These are phyloP conservation scores for Ophiostoma ips DNA, from an alignment of 2,329 filamentous ascomycete species.

Conservation along the genomic window DNA sequence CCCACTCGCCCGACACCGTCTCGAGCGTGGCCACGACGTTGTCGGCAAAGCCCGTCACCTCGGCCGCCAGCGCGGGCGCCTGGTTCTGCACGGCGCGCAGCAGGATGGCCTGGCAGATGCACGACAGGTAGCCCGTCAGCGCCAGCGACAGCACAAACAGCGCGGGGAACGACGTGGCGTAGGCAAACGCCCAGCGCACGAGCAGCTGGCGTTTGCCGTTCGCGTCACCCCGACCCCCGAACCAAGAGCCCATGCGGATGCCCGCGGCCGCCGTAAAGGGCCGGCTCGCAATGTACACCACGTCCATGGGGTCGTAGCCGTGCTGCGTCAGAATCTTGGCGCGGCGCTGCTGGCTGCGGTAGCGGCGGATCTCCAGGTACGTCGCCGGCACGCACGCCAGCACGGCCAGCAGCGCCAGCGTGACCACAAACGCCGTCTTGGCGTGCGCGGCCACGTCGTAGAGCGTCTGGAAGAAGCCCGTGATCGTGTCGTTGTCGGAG, in stretches of 20 bases:
- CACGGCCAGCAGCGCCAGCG: constrained; percentile 41
- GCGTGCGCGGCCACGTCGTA: constrained; percentile 52
- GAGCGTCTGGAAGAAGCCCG: constrained; percentile 67
- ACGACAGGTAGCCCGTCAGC: constrained; percentile 67
- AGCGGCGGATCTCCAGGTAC: constrained; percentile 65
- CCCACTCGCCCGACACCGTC: constrained; percentile 63
- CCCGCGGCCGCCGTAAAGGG: constrained; percentile 62
- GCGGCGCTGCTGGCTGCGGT: constrained; percentile 56
- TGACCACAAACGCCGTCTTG: constrained; percentile 61
- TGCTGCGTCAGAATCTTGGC: constrained; percentile 45
- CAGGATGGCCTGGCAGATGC: constrained; percentile 70
- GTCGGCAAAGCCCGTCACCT: constrained; percentile 68
- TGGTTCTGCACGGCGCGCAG: constrained; percentile 59
- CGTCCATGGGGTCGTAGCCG: constrained; percentile 68
- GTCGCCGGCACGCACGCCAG: constrained; percentile 57
- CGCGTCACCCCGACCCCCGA: too few relatives aligned
- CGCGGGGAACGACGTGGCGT: constrained; percentile 71
- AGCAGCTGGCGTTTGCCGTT: constrained; percentile 52
- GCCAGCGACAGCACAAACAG: constrained; percentile 78
- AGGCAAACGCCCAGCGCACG: constrained; percentile 70
- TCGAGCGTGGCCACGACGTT: constrained; percentile 61
- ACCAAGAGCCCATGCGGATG: constrained; percentile 49
- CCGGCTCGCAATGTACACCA: constrained; percentile 74
- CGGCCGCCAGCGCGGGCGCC: constrained; percentile 56
- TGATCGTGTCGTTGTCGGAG: constrained; percentile 68